Base-by-base conservation (phyloP, 352 stramenopile species). In the Globisporangium perplexum region DNA sequence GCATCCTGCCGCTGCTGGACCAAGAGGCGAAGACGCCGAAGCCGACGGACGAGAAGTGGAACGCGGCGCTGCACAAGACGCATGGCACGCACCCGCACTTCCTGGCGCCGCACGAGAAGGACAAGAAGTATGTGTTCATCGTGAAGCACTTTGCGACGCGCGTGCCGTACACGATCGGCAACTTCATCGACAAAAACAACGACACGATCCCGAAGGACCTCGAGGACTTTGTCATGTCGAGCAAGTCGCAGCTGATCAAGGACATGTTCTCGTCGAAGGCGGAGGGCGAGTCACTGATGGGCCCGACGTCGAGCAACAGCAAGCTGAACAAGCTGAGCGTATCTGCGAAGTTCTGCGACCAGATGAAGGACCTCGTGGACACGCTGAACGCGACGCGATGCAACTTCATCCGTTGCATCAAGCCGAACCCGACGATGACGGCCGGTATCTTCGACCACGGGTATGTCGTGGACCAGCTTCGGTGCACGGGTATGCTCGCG, bases 161-260 rank as follows among this genome's bases (percentile, higher is more conserved):
- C 38, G 96, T 99, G 22, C 85, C 84, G 31, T 99, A 99, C 74
- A 92, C 93, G 64, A 92, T 96, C 14, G 82, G 81, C 50, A 93
- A 95, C 52, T 99, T 99, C 63, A 88, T 98, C 38, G 85, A 98
- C 62, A 97, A 98, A 67, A 99, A 99, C 71, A 94, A 96, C 59
- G 96, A 99, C 65, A 95, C 86, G 52, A 91, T 98, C 48, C 86
- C 86, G 14, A 87, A 90, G 53, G 91, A 98, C 62, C 66, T 98
- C 22, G 72, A 89, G 42, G 81, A 96, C 39, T 86, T 97, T 52
- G 77, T 97, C 38, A 82, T 81, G 55, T 88, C 77, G 33, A 94
- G 80, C 56, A 78, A 80, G 36, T 80, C 81, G 23, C 65, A 65
- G 23, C 65, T 97, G 30, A 83, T 96, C 43, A 87, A 83, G 49